These are phyloP conservation scores for Trichosporon sp. DNA, from an alignment of 1,284 basidiomycete species.

Conservation along the genomic window DNA sequence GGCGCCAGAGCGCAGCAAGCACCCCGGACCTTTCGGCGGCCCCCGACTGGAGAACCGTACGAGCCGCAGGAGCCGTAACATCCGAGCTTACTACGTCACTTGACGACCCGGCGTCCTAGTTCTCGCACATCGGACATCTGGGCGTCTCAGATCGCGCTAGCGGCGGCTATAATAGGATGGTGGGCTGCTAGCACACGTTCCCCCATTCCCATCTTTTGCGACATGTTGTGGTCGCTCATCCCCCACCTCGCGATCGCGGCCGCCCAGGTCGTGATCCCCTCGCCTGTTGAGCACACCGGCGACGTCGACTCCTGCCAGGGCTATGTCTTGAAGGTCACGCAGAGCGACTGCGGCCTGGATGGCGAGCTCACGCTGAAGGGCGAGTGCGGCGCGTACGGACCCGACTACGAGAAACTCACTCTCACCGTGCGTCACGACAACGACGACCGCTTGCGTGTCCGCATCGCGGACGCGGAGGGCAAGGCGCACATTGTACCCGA, in stretches of 20 bases:
- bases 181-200: not conserved
- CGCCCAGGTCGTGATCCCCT: conserved; percentile 17
- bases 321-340: conserved; percentile 25
- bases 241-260: not conserved
- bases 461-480: conserved; percentile 59
- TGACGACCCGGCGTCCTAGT: not conserved
- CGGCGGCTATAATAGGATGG: not conserved
- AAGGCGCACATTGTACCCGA: conserved; percentile 65
- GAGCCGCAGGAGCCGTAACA: not conserved
- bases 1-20: not conserved
- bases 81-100: conserved; percentile 1
- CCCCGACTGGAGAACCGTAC: not conserved
- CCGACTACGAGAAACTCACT: conserved; percentile 61
- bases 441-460: conserved; percentile 58
- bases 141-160: not conserved
- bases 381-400: conserved; percentile 69
- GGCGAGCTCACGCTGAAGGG: conserved; percentile 25
- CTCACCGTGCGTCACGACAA: conserved; percentile 48
- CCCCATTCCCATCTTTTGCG: not conserved
- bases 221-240: not conserved
- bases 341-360: conserved; percentile 20
- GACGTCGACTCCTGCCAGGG: conserved; percentile 28
- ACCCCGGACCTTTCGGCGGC: not conserved
- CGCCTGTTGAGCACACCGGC: conserved; percentile 27
- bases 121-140: not conserved